Percentiles rank a stretch among this genome's conserved stretches.
These are phyloP conservation scores for Azolla pinnata DNA, from an alignment of 75 land plant species.

Conservation along the genomic window DNA sequence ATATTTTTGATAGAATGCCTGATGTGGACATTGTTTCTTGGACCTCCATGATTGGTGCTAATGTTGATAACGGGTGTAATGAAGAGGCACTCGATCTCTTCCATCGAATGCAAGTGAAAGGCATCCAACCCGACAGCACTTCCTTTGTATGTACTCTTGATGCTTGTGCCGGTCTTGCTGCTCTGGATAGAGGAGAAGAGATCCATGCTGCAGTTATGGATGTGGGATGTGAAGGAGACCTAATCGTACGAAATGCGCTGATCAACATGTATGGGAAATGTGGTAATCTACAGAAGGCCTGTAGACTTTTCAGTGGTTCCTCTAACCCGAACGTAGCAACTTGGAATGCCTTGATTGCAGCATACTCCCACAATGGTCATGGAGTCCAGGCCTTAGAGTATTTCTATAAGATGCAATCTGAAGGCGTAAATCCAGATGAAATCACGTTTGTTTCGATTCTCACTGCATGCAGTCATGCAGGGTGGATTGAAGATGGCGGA, in stretches of 20 bases:
- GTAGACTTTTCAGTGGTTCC: constrained; percentile 30
- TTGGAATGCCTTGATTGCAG: constrained; percentile 64
- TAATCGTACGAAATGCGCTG: constrained; percentile 18
- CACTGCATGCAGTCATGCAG: constrained; percentile 25
- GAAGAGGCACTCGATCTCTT: constrained; percentile 36
- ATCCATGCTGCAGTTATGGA: background rate
- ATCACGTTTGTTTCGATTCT: constrained; percentile 32
- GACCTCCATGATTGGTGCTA: constrained; percentile 48
- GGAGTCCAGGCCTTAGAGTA: background rate
- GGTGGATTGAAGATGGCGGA: background rate
- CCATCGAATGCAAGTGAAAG: constrained; percentile 30
- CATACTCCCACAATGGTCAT: constrained; percentile 36
- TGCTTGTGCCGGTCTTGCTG: constrained; percentile 9
- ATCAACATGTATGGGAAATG: constrained; percentile 26
- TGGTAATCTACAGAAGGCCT: constrained; percentile 43
- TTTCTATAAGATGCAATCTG: background rate
- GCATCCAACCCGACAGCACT: constrained; percentile 11
- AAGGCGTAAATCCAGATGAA: constrained; percentile 12
- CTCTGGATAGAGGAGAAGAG: background rate
- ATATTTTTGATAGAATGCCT: constrained; percentile 28
- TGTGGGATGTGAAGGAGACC: background rate
- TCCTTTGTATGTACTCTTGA: constrained; percentile 8
- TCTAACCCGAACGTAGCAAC: constrained; percentile 41
- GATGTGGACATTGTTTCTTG: constrained; percentile 40
- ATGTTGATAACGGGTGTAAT: constrained; percentile 32